phyloP scores from a whole-genome alignment of 2,329 filamentous ascomycete genomes.

The Grosmannia penicillata region DNA sequence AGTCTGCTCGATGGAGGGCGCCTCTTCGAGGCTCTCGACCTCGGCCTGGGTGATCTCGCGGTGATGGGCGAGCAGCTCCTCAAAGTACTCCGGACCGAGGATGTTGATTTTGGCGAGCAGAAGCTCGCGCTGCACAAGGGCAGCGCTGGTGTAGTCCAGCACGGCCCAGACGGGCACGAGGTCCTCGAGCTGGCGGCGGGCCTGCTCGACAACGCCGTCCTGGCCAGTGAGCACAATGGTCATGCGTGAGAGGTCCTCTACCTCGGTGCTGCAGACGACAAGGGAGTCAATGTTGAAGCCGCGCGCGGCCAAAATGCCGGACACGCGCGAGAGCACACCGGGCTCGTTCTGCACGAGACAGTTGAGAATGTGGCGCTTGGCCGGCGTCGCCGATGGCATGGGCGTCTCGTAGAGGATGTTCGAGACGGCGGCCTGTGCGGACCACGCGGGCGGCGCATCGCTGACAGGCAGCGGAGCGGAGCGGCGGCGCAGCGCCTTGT shows the following conservation, averaged over 20 bases:
- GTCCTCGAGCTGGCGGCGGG: slow-evolving; percentile 86
- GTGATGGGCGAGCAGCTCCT: slow-evolving; percentile 91
- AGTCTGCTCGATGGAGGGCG: slow-evolving; percentile 28
- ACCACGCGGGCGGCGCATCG: slow-evolving; percentile 63
- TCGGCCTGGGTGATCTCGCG: slow-evolving; percentile 57
- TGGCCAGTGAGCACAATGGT: slow-evolving; percentile 94
- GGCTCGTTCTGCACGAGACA: slow-evolving; percentile 98
- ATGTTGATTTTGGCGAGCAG: slow-evolving; percentile 94
- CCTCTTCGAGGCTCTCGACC: slow-evolving; percentile 27
- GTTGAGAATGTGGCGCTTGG: slow-evolving; percentile 93
- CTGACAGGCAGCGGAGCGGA: slow-evolving; percentile 72
- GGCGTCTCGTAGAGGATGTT: slow-evolving; percentile 99
- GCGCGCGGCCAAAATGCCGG: slow-evolving; percentile 85
- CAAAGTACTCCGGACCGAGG: slow-evolving; percentile 92
- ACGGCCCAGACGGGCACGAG: slow-evolving; percentile 97
- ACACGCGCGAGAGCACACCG: slow-evolving; percentile 89
- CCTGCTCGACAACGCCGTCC: slow-evolving; percentile 95
- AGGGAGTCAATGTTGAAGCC: slow-evolving; percentile 99
- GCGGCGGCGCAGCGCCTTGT: slow-evolving; percentile 90
- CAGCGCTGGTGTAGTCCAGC: slow-evolving; percentile 83
- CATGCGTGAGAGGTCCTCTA: slow-evolving; percentile 94
- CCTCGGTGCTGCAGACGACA: slow-evolving; percentile 95
- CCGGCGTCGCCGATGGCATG: slow-evolving; percentile 63
- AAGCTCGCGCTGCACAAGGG: slow-evolving; percentile 89
- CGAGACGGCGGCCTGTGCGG: slow-evolving; percentile 86